A percentile compares a stretch with the other conserved stretches of the same genome.
These are phyloP conservation scores for Rhodotorula glutinis DNA, from an alignment of 1,284 basidiomycete genomes.

Conservation along the genomic window DNA sequence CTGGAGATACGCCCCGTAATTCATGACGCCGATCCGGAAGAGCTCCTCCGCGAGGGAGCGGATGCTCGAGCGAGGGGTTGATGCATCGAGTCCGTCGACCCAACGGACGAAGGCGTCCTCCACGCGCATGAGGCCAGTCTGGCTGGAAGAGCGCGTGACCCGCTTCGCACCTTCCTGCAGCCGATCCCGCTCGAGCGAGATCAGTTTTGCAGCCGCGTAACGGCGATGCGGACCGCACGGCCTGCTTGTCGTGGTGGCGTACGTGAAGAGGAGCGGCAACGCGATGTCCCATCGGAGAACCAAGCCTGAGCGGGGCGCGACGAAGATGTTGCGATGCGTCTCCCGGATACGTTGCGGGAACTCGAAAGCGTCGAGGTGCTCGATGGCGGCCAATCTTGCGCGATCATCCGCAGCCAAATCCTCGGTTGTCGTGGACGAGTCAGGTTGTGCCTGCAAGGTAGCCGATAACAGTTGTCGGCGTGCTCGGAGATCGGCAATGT, in stretches of 20 bases:
- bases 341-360: slow-evolving; percentile 21
- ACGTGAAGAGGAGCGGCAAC: slow-evolving; percentile 34
- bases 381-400: slow-evolving; percentile 1
- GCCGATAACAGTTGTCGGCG: slow-evolving; percentile 10
- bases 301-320: background rate
- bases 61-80: background rate
- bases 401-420: background rate
- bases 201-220: slow-evolving; percentile 25
- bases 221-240: slow-evolving; percentile 16
- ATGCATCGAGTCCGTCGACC: slow-evolving; percentile 20
- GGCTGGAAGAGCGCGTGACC: background rate
- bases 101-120: slow-evolving; percentile 22
- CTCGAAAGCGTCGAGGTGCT: slow-evolving; percentile 30
- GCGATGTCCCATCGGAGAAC: slow-evolving; percentile 7
- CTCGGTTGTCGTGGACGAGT: background rate
- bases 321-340: background rate
- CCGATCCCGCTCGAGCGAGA: slow-evolving; percentile 26
- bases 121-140: background rate
- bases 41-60: slow-evolving; percentile 28
- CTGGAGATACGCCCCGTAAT: slow-evolving; percentile 36
- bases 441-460: background rate
- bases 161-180: background rate
- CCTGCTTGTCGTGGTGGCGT: slow-evolving; percentile 25
- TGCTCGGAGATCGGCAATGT: slow-evolving; percentile 17
- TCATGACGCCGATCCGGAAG: slow-evolving; percentile 26